Conservation (phyloP, 208 protist species). For the Jaenimonas drosophilae region DNA sequence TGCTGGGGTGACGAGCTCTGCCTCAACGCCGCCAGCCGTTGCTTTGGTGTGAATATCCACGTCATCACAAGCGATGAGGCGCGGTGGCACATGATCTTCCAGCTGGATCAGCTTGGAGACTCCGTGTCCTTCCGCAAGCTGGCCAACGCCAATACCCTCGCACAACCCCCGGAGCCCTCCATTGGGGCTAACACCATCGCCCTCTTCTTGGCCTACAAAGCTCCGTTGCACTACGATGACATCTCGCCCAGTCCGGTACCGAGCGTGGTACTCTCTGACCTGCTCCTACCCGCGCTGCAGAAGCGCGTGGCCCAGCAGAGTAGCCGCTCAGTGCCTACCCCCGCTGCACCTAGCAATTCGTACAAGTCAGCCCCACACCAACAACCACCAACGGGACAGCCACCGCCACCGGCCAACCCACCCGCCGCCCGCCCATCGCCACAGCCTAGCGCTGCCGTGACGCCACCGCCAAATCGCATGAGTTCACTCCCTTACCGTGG, state of each 20-base stretch:
- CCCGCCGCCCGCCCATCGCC: too few relatives aligned
- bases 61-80: conserved; percentile 66
- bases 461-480: too few relatives aligned
- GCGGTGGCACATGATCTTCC: conserved; percentile 79
- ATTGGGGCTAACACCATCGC: conserved; percentile 10
- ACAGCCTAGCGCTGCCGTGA: too few relatives aligned
- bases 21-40: conserved; percentile 74
- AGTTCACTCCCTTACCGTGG: too few relatives aligned
- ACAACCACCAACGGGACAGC: too few relatives aligned
- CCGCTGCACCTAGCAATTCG: too few relatives aligned
- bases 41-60: conserved; percentile 77
- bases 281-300: conserved; percentile 32
- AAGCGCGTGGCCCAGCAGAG: conserved; percentile 11
- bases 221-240: conserved; percentile 79
- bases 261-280: conserved; percentile 21
- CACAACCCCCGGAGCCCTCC: too few relatives aligned
- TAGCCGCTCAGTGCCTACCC: neutral
- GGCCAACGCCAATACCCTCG: neutral
- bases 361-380: too few relatives aligned
- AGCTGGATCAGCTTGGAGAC: conserved; percentile 41
- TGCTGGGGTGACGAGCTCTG: conserved; percentile 82
- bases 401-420: too few relatives aligned
- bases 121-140: conserved; percentile 8
- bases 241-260: conserved; percentile 24
- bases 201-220: conserved; percentile 68